Evolutionary conservation across 2,329 filamentous ascomycete species (phyloP).

Genomic region (Penicillium brasilianum): DNA sequence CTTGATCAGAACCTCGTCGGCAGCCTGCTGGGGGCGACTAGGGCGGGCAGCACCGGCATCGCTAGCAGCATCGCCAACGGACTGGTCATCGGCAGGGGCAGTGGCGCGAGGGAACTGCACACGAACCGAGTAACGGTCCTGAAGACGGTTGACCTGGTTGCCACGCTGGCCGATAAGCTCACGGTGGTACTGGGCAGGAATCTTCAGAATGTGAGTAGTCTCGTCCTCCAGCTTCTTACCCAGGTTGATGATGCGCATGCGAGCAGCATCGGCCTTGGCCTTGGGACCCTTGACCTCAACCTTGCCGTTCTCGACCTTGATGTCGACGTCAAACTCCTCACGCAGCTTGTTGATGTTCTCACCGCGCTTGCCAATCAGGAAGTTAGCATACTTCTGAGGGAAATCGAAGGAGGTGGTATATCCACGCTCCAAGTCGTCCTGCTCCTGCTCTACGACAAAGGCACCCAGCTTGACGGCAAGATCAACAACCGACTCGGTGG

Average conservation of each 20-base stretch:
- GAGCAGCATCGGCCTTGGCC: constrained; percentile 88
- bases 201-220: constrained; percentile 82
- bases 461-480: constrained; percentile 73
- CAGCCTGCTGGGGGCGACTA: constrained; percentile 71
- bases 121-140: constrained; percentile 89
- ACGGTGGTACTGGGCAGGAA: constrained; percentile 91
- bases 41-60: constrained; percentile 66
- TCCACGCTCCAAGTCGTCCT: constrained; percentile 91
- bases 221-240: constrained; percentile 89
- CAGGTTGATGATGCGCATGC: constrained; percentile 77
- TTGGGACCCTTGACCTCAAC: constrained; percentile 95
- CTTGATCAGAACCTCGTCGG: constrained; percentile 88
- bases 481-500: constrained; percentile 71
- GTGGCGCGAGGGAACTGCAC: constrained; percentile 86
- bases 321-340: constrained; percentile 73
- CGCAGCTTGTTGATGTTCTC: constrained; percentile 72
- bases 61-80: constrained; percentile 70
- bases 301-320: constrained; percentile 91
- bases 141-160: constrained; percentile 85
- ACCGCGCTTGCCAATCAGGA: constrained; percentile 71
- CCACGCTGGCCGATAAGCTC: constrained; percentile 91
- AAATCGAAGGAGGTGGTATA: constrained; percentile 89
- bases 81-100: constrained; percentile 67
- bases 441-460: constrained; percentile 85
- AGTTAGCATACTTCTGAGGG: constrained; percentile 91